Percentiles rank a stretch among this genome's conserved stretches.
These are phyloP conservation scores for Stephanodiscus triporus DNA, from an alignment of 108 stramenopile species.

Conservation along the genomic window DNA sequence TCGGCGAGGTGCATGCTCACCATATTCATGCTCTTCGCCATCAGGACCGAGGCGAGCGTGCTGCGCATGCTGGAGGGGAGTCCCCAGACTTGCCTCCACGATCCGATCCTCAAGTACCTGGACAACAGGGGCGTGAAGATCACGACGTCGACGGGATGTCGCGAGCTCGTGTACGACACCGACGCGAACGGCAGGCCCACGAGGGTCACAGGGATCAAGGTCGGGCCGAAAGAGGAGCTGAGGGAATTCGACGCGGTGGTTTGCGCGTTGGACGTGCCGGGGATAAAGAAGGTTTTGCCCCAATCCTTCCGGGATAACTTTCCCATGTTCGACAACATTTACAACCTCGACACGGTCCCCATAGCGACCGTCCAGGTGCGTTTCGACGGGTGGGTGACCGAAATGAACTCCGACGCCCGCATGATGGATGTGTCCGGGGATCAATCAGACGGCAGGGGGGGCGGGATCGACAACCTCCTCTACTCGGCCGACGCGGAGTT, in stretches of 20 bases:
- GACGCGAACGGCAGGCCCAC: constrained; percentile 82
- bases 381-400: constrained; percentile 98
- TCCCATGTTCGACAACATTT: constrained; percentile 94
- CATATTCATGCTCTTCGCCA: constrained; percentile 96
- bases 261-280: constrained; percentile 92
- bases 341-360: constrained; percentile 95
- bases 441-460: constrained; percentile 85
- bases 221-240: constrained; percentile 70
- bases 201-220: constrained; percentile 83
- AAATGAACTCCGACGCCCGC: constrained; percentile 83
- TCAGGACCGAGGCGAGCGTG: constrained; percentile 95
- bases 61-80: constrained; percentile 95
- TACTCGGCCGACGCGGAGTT: constrained; percentile 97
- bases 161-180: constrained; percentile 84
- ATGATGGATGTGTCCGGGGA: constrained; percentile 92
- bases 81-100: constrained; percentile 93
- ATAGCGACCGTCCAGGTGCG: constrained; percentile 97
- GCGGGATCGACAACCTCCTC: constrained; percentile 94
- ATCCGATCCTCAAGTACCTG: constrained; percentile 94
- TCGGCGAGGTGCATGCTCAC: constrained; percentile 97
- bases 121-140: constrained; percentile 90
- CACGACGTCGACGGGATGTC: constrained; percentile 61
- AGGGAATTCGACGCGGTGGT: constrained; percentile 89
- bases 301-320: constrained; percentile 85
- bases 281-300: constrained; percentile 94